Conservation (phyloP, 768 basidiomycete genomes). For the Fistulinella prunicolor region DNA sequence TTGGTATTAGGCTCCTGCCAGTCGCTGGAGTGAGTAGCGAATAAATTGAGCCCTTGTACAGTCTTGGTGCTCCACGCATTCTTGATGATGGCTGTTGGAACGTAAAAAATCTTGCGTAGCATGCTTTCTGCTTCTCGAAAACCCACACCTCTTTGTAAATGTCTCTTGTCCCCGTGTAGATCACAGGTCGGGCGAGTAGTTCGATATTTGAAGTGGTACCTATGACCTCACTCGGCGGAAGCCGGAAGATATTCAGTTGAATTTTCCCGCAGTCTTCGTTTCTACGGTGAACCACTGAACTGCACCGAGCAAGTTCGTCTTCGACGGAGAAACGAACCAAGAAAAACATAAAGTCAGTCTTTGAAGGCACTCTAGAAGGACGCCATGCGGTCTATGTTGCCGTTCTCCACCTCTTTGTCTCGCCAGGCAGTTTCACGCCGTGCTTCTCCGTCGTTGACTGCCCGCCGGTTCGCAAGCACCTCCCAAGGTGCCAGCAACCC, state of each 20-base stretch:
- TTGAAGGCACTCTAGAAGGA: neutral
- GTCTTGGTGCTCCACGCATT: too few relatives aligned
- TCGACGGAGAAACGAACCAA: conserved; percentile 1
- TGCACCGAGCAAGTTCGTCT: neutral
- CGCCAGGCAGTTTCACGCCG: conserved; percentile 20
- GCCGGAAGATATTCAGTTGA: neutral
- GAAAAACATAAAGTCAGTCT: conserved; percentile 8
- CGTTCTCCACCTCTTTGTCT: conserved; percentile 24
- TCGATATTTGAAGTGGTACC: too few relatives aligned
- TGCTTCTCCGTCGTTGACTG: conserved; percentile 12
- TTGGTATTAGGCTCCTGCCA: too few relatives aligned
- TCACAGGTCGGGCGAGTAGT: too few relatives aligned
- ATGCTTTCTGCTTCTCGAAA: too few relatives aligned
- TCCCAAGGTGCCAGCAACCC: conserved; percentile 44
- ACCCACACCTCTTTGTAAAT: too few relatives aligned
- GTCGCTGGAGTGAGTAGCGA: too few relatives aligned
- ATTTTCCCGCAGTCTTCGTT: neutral
- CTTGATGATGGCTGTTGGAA: too few relatives aligned
- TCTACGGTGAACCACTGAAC: neutral
- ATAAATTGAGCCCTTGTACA: too few relatives aligned
- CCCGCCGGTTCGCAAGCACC: conserved; percentile 43
- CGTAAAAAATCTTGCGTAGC: too few relatives aligned
- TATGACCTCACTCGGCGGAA: neutral
- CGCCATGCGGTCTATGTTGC: conserved; percentile 21
- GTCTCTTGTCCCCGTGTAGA: too few relatives aligned